These are phyloP conservation scores for Fusarium transvaalense DNA, from an alignment of 2,329 filamentous ascomycete species.

Conservation along the genomic window DNA sequence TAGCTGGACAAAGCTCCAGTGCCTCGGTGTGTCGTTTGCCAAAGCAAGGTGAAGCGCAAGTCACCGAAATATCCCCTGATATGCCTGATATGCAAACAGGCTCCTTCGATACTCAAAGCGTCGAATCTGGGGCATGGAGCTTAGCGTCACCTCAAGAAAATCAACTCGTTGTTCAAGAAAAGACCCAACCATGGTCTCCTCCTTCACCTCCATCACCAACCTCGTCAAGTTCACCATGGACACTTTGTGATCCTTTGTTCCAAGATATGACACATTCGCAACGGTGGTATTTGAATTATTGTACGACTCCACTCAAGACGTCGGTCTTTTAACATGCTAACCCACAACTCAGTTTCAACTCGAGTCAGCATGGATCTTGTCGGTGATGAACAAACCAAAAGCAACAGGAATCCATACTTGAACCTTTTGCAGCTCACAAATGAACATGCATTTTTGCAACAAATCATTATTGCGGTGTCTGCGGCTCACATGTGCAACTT, in stretches of 20 bases:
- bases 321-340: conserved; percentile 20
- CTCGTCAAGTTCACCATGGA: conserved; percentile 49
- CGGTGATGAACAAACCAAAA: conserved; percentile 57
- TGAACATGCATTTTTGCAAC: conserved; percentile 56
- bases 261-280: conserved; percentile 67
- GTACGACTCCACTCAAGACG: conserved; percentile 40
- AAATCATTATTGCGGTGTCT: conserved; percentile 62
- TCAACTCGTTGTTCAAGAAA: conserved; percentile 32
- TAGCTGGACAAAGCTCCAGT: conserved; percentile 55
- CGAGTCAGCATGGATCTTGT: conserved; percentile 66
- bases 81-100: conserved; percentile 19
- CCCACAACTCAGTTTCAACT: conserved; percentile 54
- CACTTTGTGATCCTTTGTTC: conserved; percentile 57
- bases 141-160: conserved; percentile 23
- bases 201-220: conserved; percentile 38
- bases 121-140: conserved; percentile 19
- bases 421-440: conserved; percentile 57
- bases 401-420: conserved; percentile 60
- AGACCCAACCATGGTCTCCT: conserved; percentile 23
- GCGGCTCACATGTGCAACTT: conserved; percentile 61
- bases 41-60: conserved; percentile 25
- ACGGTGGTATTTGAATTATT: conserved; percentile 57
- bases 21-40: conserved; percentile 40
- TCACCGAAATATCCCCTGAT: conserved; percentile 12
- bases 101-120: conserved; percentile 19